These are phyloP conservation scores for Paramecium biaurelia DNA, from an alignment of 73 alveolate genomes.

Conservation along the genomic window DNA sequence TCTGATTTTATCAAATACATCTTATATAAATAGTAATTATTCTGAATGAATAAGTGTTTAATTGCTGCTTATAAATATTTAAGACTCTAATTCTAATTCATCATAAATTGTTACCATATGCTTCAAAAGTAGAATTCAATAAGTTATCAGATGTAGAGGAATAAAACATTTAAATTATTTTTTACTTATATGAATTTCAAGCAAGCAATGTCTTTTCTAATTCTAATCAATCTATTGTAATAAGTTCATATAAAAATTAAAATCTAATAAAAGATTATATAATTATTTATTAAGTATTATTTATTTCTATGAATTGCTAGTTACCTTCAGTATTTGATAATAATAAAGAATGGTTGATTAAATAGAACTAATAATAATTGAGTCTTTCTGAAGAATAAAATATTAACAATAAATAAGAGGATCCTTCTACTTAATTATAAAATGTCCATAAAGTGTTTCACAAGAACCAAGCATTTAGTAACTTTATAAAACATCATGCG, in stretches of 20 bases:
- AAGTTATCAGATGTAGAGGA: slow-evolving; percentile 26
- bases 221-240: background rate
- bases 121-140: slow-evolving; percentile 2
- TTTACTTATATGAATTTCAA: background rate
- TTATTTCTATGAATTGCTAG: too few relatives aligned
- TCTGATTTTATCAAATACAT: slow-evolving; percentile 22
- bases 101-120: background rate
- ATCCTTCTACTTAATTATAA: background rate
- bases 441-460: background rate
- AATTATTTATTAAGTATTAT: too few relatives aligned
- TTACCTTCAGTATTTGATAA: background rate
- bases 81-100: background rate
- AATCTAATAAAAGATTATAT: too few relatives aligned
- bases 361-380: background rate
- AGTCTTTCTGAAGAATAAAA: background rate
- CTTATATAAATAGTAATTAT: background rate
- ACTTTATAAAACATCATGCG: background rate
- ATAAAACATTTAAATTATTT: background rate
- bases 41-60: background rate
- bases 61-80: slow-evolving; percentile 2
- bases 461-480: background rate
- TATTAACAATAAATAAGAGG: background rate
- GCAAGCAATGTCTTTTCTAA: background rate
- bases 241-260: too few relatives aligned
- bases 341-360: background rate